A percentile compares a stretch with the other conserved stretches of the same genome.
phyloP scores from a whole-genome alignment of 75 land plant species.

The Cunninghamia lanceolata region DNA sequence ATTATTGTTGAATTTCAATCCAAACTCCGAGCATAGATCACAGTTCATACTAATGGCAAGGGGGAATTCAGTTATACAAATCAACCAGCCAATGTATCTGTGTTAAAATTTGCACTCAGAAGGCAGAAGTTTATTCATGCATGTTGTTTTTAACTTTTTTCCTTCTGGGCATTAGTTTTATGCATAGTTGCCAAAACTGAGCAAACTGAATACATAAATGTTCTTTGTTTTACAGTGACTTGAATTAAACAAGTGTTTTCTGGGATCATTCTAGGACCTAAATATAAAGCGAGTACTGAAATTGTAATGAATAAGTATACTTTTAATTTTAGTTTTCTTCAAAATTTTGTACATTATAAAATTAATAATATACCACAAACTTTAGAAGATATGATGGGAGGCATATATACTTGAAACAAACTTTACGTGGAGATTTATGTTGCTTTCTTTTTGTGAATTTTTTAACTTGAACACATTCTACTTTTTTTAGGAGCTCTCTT shows the following conservation, averaged over 20 bases:
- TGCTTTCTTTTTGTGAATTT: neutral
- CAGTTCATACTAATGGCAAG: neutral
- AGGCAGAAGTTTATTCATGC: neutral
- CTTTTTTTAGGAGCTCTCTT: neutral
- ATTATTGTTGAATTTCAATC: no score
- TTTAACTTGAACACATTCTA: neutral
- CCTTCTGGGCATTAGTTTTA: neutral
- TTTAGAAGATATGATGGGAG: neutral
- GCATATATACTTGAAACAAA: neutral
- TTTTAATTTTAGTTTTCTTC: no score
- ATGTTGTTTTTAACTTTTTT: no score
- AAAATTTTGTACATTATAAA: no score
- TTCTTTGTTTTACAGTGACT: no score
- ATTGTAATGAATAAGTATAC: no score
- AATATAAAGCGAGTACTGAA: no score
- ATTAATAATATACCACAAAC: neutral
- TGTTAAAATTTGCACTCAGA: neutral
- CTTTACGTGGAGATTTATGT: neutral
- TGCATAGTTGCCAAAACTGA: neutral
- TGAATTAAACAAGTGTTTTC: neutral
- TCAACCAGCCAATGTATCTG: neutral
- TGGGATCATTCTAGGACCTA: neutral
- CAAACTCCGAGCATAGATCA: neutral
- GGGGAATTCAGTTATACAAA: neutral
- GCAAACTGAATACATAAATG: no score